These are phyloP conservation scores for Didymella pomorum DNA, from an alignment of 2,329 filamentous ascomycete species.

Conservation along the genomic window DNA sequence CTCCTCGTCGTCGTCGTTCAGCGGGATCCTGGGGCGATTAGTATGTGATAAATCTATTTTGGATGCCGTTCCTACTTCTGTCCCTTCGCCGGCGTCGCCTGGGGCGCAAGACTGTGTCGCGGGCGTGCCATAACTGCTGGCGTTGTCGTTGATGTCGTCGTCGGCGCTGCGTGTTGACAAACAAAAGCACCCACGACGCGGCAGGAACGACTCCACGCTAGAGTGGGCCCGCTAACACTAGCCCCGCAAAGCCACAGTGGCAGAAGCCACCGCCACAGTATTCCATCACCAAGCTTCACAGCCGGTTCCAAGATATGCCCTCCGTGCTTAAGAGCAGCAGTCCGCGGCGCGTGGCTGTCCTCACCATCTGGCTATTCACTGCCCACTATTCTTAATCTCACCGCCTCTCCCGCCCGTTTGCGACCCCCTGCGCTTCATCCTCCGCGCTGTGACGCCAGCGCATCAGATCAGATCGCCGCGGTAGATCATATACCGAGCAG, in stretches of 20 bases:
- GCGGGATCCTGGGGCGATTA: conserved; percentile 72
- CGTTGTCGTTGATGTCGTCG: conserved; percentile 24
- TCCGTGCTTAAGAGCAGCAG: conserved; percentile 6
- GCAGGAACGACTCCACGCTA: conserved; percentile 9
- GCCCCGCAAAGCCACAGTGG: not conserved
- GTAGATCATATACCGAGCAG: not conserved
- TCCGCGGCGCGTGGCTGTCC: conserved; percentile 8
- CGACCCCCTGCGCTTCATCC: conserved; percentile 27
- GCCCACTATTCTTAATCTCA: conserved; percentile 1
- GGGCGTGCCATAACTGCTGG: conserved; percentile 62
- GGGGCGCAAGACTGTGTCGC: conserved; percentile 44
- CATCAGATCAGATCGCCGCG: conserved; percentile 12
- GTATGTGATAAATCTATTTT: not conserved
- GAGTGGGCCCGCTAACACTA: not conserved
- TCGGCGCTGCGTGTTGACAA: conserved; percentile 36
- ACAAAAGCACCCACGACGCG: conserved; percentile 14
- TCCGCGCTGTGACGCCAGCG: conserved; percentile 23
- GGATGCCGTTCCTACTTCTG: conserved; percentile 1
- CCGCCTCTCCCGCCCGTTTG: conserved; percentile 8
- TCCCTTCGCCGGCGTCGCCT: conserved; percentile 13
- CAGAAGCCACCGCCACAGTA: not conserved
- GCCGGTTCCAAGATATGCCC: conserved; percentile 18
- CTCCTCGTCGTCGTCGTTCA: conserved; percentile 94
- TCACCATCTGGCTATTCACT: not conserved
- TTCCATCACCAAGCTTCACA: conserved; percentile 9